These are phyloP conservation scores for Melastoma malabathricum DNA, from an alignment of 345 rosid genomes.

Conservation along the genomic window DNA sequence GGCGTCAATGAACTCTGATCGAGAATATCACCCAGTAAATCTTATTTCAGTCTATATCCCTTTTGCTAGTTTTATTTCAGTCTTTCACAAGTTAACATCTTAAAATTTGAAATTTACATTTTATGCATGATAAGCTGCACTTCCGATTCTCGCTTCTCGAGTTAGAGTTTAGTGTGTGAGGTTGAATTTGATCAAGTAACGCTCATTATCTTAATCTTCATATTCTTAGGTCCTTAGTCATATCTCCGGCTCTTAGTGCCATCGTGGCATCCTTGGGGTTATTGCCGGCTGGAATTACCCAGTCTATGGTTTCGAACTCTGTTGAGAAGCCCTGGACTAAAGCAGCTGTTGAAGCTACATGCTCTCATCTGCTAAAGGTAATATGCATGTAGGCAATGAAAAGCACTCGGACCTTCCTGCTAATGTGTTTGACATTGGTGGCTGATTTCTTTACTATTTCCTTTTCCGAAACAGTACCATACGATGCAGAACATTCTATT, in stretches of 20 bases:
- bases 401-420: background rate
- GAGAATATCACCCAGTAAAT: conserved; percentile 46
- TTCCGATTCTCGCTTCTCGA: too few relatives aligned
- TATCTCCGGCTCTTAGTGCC: conserved; percentile 33
- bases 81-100: background rate
- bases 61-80: conserved; percentile 1
- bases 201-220: background rate
- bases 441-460: background rate
- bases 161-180: too few relatives aligned
- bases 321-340: conserved; percentile 61
- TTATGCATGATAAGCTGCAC: too few relatives aligned
- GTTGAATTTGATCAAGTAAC: too few relatives aligned
- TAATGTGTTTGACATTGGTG: background rate
- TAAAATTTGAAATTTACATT: background rate
- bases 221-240: conserved; percentile 39
- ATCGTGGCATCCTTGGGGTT: conserved; percentile 37
- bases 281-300: conserved; percentile 35
- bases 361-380: conserved; percentile 66
- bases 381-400: background rate
- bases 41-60: conserved; percentile 10
- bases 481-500: conserved; percentile 54
- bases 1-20: conserved; percentile 31
- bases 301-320: conserved; percentile 29
- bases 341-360: conserved; percentile 47
- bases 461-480: conserved; percentile 44